Conservation (phyloP, 345 rosid genomes). For the Viola odorata region DNA sequence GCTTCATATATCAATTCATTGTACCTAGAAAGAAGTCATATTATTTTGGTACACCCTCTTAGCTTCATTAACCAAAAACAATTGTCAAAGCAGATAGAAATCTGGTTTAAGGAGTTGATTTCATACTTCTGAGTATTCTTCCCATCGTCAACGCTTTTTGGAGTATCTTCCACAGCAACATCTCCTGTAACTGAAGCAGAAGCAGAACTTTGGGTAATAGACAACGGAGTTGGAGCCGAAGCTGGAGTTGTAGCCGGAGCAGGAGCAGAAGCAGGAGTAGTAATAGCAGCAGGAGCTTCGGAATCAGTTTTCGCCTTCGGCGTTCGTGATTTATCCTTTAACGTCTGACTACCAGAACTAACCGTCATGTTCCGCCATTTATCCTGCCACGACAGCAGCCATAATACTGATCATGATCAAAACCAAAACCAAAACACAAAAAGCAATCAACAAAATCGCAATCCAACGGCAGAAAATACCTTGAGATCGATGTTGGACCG, state of each 20-base stretch:
- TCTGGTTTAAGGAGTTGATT: not conserved
- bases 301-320: slow-evolving; percentile 40
- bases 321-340: slow-evolving; percentile 51
- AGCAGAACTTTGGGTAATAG: slow-evolving; percentile 13
- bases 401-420: not conserved
- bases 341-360: slow-evolving; percentile 44
- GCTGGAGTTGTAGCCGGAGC: no score
- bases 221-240: not conserved
- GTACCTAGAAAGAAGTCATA: slow-evolving; percentile 31
- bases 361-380: slow-evolving; percentile 91
- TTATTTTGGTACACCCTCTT: no score
- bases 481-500: slow-evolving; percentile 84
- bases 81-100: no score
- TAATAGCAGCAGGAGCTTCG: slow-evolving; percentile 24
- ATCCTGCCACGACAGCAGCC: slow-evolving; percentile 40
- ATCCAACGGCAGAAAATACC: slow-evolving; percentile 27
- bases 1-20: slow-evolving; percentile 80
- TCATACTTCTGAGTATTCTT: slow-evolving; percentile 43
- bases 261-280: slow-evolving; percentile 9
- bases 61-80: no score
- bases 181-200: slow-evolving; percentile 24
- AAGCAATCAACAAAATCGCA: not conserved
- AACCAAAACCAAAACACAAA: not conserved
- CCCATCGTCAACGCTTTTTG: slow-evolving; percentile 14
- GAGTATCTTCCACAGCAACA: slow-evolving; percentile 21